Conservation (phyloP, 225 moss, liverwort and hornwort genomes). For the Pleurozium schreberi region DNA sequence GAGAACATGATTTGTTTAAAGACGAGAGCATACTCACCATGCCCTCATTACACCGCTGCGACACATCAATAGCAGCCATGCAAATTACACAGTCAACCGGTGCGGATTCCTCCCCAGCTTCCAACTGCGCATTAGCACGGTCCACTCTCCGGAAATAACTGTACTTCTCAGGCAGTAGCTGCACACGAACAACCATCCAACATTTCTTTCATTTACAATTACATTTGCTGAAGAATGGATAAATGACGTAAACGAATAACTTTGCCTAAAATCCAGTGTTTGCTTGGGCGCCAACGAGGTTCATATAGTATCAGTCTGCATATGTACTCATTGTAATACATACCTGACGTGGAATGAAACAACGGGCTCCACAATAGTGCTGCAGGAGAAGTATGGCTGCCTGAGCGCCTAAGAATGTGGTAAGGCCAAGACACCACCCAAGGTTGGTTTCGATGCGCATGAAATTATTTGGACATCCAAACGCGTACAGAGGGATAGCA, state of each 20-base stretch:
- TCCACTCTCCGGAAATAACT: conserved; percentile 83
- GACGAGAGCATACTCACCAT: conserved; percentile 41
- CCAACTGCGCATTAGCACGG: conserved; percentile 25
- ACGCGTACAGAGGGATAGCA: conserved; percentile 77
- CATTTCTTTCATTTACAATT: neutral
- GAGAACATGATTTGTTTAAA: neutral
- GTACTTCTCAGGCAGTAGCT: conserved; percentile 91
- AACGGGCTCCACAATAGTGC: conserved; percentile 88
- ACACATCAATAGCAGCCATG: conserved; percentile 81
- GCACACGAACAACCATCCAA: neutral
- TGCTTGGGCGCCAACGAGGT: neutral
- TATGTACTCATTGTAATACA: neutral
- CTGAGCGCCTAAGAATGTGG: conserved; percentile 56
- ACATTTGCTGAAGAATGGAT: neutral
- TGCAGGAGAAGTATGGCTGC: conserved; percentile 82
- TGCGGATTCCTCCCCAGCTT: conserved; percentile 43
- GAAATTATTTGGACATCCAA: conserved; percentile 87
- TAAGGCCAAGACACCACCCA: conserved; percentile 77
- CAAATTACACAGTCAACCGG: conserved; percentile 87
- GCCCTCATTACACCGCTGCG: conserved; percentile 69
- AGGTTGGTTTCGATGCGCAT: conserved; percentile 75
- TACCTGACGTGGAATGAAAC: conserved; percentile 93
- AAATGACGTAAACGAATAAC: neutral
- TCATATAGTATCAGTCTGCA: neutral
- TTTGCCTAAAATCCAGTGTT: neutral